A percentile compares a stretch with the other conserved stretches of the same genome.
phyloP scores from a whole-genome alignment of 805 yeast genomes.

The Limtongozyma cylindracea region DNA sequence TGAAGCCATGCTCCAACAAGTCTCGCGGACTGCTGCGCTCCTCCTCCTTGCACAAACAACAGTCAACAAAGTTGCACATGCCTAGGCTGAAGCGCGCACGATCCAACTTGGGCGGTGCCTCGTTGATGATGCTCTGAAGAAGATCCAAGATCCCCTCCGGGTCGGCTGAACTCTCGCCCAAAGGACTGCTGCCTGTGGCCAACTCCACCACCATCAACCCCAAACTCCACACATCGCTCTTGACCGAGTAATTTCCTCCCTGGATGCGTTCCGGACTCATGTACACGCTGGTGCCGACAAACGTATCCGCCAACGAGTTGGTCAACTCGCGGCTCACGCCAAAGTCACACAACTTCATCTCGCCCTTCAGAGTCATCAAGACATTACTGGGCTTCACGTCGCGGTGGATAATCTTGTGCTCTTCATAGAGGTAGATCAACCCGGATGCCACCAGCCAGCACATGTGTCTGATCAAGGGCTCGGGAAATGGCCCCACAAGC shows the following conservation, averaged over 20 bases:
- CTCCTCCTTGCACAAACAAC: conserved; percentile 53
- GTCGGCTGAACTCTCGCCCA: too few species aligned
- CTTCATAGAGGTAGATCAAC: conserved; percentile 52
- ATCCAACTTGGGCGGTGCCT: conserved; percentile 64
- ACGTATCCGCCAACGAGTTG: conserved; percentile 89
- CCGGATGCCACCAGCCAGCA: conserved; percentile 63
- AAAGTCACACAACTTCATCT: conserved; percentile 82
- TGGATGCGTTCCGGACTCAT: conserved; percentile 95
- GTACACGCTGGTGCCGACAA: conserved; percentile 93
- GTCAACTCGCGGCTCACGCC: conserved; percentile 87
- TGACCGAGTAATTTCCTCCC: conserved; percentile 82
- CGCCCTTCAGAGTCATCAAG: conserved; percentile 64
- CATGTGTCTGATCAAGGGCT: conserved; percentile 43
- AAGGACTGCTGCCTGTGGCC: conserved; percentile 36
- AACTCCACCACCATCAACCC: conserved; percentile 80
- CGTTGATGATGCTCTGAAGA: conserved; percentile 81
- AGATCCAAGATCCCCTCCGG: conserved; percentile 82
- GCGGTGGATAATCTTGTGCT: conserved; percentile 78
- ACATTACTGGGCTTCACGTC: conserved; percentile 95
- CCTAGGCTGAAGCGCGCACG: conserved; percentile 12
- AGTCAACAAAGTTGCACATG: conserved; percentile 43
- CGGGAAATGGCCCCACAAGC: conserved; percentile 21
- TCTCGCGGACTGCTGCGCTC: conserved; percentile 55
- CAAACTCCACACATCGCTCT: conserved; percentile 92
- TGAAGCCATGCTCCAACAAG: conserved; percentile 15